Base-by-base conservation (phyloP, 116 monocot genomes). In the Trichopus zeylanicus region DNA sequence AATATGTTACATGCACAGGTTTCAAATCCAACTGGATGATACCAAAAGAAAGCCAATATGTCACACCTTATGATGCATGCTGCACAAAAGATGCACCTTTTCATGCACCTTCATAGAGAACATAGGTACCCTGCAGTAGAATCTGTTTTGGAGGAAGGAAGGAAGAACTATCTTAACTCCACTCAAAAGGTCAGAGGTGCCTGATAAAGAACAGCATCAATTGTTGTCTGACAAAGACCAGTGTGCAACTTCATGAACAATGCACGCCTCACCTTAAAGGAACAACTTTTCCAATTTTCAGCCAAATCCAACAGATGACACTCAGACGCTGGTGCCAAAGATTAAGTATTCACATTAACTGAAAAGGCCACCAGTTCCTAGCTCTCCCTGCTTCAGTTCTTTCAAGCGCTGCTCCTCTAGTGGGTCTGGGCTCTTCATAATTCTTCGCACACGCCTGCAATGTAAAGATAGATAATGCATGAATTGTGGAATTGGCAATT, bases 341-440 rank as follows among this genome's bases (percentile, higher is more conserved):
- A 53, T 29, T 16, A n/a, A 30, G 10, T 27, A 18, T 31, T 57
- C 27, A 20, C 16, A 9, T 55, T 70, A 94, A 57, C 86, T 75
- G 79, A 94, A 94, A 47, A 94, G 57, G 28, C 78, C 62, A 24
- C 76, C 73, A 54, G 72, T 59, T 6, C 75, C 86, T 16, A 76
- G 61, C 18, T 85, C 78, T 39, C 82, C 86, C 75, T 83, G 82
- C 18, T 83, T 83, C 55, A 86, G 53, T 56, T 94, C 92, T 70
- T 79, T 89, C 75, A 53, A 75, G 8, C 82, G 67, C 55, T 81
- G 89, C 76, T 94, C 89, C 61, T 83, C 86, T 46, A 94, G 52
- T 23, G 94, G 94, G 73, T 94, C 94, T 15, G 94, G 94, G 48
- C 94, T 94, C 78, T 94, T 94, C 80, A 94, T 73, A 28, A 78